phyloP scores from a whole-genome alignment of 257 asterid species.

The Solanum pinnatisectum region DNA sequence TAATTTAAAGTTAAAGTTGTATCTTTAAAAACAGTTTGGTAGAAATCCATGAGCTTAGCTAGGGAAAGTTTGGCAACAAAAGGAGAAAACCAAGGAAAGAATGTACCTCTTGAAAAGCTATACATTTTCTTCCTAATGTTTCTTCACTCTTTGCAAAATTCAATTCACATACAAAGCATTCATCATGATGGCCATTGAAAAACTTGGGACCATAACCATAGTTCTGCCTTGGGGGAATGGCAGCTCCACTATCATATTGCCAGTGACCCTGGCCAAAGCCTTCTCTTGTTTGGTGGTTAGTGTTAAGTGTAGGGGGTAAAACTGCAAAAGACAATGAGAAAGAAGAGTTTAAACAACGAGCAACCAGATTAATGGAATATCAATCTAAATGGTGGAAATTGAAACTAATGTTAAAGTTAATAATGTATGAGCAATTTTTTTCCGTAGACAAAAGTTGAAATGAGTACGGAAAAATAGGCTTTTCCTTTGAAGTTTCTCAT shows the following conservation, averaged over 20 bases:
- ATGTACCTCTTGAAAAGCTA: slow-evolving; percentile 76
- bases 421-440: neutral
- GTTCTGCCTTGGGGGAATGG: slow-evolving; percentile 61
- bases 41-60: neutral
- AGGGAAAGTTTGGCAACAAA: neutral
- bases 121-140: slow-evolving; percentile 76
- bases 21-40: neutral
- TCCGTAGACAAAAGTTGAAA: neutral
- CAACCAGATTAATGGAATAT: neutral
- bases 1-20: neutral
- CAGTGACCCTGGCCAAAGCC: slow-evolving; percentile 72
- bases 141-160: slow-evolving; percentile 89
- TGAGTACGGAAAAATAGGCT: neutral
- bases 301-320: slow-evolving; percentile 47
- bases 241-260: slow-evolving; percentile 68
- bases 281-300: slow-evolving; percentile 57
- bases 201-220: slow-evolving; percentile 42
- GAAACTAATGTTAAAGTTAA: neutral
- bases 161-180: slow-evolving; percentile 76
- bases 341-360: neutral
- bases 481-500: neutral
- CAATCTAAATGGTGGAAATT: neutral
- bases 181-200: slow-evolving; percentile 51
- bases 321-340: slow-evolving; percentile 30
- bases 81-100: slow-evolving; percentile 9